Base-by-base conservation (phyloP, 768 basidiomycete genomes). In the Kwoniella pini region DNA sequence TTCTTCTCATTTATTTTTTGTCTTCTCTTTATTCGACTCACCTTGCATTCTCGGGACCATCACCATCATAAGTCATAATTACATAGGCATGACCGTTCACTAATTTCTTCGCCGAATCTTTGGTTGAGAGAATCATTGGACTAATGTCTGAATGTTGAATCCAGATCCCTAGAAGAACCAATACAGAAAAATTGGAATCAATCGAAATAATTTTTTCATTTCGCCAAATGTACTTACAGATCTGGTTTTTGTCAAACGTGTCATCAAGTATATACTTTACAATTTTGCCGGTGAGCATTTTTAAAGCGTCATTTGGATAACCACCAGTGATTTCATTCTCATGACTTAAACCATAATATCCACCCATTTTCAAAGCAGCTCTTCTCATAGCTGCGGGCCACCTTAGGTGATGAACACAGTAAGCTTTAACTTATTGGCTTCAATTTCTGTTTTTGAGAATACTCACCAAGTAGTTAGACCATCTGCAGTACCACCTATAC, bases 321-420 rank as follows among this genome's bases (percentile, higher is more conserved):
- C 43, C 43, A 44, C 43, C 43, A 4, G 17, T 11, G 11, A 44
- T 17, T 3, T 15, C 11, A 22, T 44, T 44, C 11, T 44, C 21
- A 11, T 44, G 17, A n/a, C n/a, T n/a, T 44, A 44, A 1, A 44
- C 43, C 43, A 3, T 9, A 3, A 22, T 44, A 44, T 44, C 43
- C 43, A 44, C 43, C 43, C 43, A 44, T 44, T 22, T 44, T 22
- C 43, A 44, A n/a, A 3, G 22, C 43, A 4, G n/a, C 43, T n/a
- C 43, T 44, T 44, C 22, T 44, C 5, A 44, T 44, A 19, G 43
- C 43, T 44, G 43, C 43, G 4, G 43, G 43, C 43, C 43, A 44
- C 43, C 43, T 44, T n/a, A n/a, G n/a, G n/a, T n/a, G n/a, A n/a
- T n/a, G n/a, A n/a, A n/a, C n/a, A n/a, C n/a, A n/a, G n/a, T n/a